Conservation (phyloP, 495 filamentous ascomycete genomes). For the Aspergillus sparsus region DNA sequence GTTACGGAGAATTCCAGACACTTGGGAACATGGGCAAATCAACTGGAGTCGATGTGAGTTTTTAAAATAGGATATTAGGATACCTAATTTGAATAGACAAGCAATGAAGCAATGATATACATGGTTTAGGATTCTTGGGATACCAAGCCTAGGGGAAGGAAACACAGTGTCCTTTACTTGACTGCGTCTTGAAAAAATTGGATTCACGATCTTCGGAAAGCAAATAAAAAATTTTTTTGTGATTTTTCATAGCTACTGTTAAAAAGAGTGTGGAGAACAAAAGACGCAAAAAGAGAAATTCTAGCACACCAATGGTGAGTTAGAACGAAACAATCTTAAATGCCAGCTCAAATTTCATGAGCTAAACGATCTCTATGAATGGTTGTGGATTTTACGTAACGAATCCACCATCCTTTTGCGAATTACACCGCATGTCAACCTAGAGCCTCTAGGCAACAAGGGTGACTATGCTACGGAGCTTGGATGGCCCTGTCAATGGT, state of each 20-base stretch:
- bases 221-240: slow-evolving; percentile 5
- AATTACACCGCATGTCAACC: slow-evolving; percentile 36
- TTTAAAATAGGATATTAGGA: neutral
- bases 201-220: neutral
- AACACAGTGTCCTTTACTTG: too few relatives aligned
- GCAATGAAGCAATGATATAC: too few relatives aligned
- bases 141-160: too few relatives aligned
- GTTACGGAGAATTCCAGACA: slow-evolving; percentile 43
- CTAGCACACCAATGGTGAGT: slow-evolving; percentile 13
- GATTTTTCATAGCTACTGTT: slow-evolving; percentile 5
- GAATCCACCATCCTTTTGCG: slow-evolving; percentile 38
- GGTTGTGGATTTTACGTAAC: slow-evolving; percentile 31
- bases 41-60: slow-evolving; percentile 19
- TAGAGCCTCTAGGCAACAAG: slow-evolving; percentile 32
- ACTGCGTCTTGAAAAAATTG: neutral
- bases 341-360: slow-evolving; percentile 28
- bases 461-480: slow-evolving; percentile 42
- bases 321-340: slow-evolving; percentile 28
- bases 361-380: slow-evolving; percentile 27
- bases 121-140: too few relatives aligned
- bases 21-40: slow-evolving; percentile 48
- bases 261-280: slow-evolving; percentile 20
- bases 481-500: slow-evolving; percentile 44
- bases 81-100: too few relatives aligned
- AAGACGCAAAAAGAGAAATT: slow-evolving; percentile 21